phyloP scores from a whole-genome alignment of 306 rosid genomes.

The Acmispon strigosus region DNA sequence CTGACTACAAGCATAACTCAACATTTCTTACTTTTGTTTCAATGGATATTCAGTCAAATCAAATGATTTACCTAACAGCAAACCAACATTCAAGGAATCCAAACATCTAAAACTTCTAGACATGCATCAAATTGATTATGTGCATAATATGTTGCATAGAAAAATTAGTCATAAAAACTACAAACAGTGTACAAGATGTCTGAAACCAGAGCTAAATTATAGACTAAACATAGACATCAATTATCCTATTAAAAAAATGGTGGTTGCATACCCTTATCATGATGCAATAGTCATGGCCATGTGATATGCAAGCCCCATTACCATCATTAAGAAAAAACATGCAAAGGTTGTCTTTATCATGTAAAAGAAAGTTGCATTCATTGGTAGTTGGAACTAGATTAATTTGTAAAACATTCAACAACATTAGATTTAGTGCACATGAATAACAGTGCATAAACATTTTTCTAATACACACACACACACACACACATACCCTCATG shows the following conservation, averaged over 20 bases:
- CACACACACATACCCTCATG: not conserved
- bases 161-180: not conserved
- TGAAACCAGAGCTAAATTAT: not conserved
- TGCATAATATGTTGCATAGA: not conserved
- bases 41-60: not conserved
- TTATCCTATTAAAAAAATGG: not conserved
- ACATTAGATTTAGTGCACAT: not conserved
- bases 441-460: not conserved
- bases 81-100: constrained; percentile 5
- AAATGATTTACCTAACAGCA: not conserved
- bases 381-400: constrained; percentile 8
- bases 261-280: not conserved
- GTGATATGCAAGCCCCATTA: not conserved
- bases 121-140: not conserved
- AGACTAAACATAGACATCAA: not conserved
- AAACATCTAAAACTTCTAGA: not conserved
- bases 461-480: too few relatives aligned
- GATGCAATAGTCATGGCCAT: not conserved
- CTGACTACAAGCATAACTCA: not conserved
- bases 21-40: constrained; percentile 4
- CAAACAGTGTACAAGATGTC: not conserved
- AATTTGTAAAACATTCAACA: not conserved
- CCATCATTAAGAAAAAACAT: not conserved
- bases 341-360: not conserved
- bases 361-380: not conserved